Percentiles rank a stretch among this genome's conserved stretches.
Conservation (phyloP, 768 basidiomycete genomes). For the Xerocomellus intermedius region DNA sequence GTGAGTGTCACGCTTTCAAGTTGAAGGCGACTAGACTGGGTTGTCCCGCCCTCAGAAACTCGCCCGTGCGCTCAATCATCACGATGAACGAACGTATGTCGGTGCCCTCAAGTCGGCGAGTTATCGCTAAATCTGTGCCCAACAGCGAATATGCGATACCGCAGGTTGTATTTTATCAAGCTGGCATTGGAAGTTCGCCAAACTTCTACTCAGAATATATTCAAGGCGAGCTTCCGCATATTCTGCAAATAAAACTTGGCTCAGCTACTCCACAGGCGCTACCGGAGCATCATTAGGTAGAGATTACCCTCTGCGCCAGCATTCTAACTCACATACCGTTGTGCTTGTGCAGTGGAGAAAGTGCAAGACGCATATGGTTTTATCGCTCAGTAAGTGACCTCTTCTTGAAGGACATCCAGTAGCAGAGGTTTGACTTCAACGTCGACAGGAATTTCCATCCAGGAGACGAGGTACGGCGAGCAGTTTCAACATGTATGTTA, state of each 20-base stretch:
- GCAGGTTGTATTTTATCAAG: slow-evolving; percentile 65
- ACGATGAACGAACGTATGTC: slow-evolving; percentile 42
- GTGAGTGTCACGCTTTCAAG: slow-evolving; percentile 31
- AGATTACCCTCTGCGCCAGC: not conserved
- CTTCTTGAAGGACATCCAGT: not conserved
- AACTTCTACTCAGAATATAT: slow-evolving; percentile 59
- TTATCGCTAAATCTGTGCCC: not conserved
- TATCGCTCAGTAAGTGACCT: slow-evolving; percentile 62
- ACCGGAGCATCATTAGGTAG: slow-evolving; percentile 62
- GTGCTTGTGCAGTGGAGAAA: slow-evolving; percentile 51
- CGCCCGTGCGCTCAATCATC: slow-evolving; percentile 49
- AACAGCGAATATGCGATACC: slow-evolving; percentile 43
- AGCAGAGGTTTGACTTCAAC: not conserved
- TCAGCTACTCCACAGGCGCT: slow-evolving; percentile 44
- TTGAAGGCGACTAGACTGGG: not conserved
- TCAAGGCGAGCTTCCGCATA: slow-evolving; percentile 44
- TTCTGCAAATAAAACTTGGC: not conserved
- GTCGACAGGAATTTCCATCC: slow-evolving; percentile 59
- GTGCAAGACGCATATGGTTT: slow-evolving; percentile 81
- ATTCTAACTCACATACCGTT: slow-evolving; percentile 1
- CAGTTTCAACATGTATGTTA: not conserved
- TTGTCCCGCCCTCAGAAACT: slow-evolving; percentile 41
- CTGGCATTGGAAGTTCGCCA: slow-evolving; percentile 57
- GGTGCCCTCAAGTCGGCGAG: not conserved
- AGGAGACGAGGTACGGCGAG: slow-evolving; percentile 60